Base-by-base conservation (phyloP, 345 rosid genomes). In the Lenwebbia sp. region DNA sequence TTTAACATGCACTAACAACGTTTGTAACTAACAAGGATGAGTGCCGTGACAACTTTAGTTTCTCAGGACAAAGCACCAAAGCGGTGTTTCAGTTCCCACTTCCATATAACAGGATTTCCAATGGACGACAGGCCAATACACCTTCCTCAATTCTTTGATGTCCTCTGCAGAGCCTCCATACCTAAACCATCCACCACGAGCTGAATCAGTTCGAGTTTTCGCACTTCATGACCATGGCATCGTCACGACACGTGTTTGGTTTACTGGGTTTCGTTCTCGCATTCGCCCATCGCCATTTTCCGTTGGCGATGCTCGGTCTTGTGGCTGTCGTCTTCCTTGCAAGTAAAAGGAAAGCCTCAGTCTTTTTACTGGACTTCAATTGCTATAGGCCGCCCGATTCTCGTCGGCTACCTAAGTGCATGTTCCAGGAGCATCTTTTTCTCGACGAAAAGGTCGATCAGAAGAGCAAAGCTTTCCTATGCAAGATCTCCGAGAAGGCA, bases 281-380 rank as follows among this genome's bases (percentile, higher is more conserved):
- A 13, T 40, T 76, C 57, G 30, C 65, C 86, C 84, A 87, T 74
- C 51, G 74, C 82, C 84, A 81, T 57, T 82, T 83, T 15, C 54
- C 70, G 9, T 75, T 88, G 75, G 37, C 82, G 47, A 44, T 88
- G 30, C 41, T 83, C 30, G 50, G 81, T 47, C 75, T 89, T 28
- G 78, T 85, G 25, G 47, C 78, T 11, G 19, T 33, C 8, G 30
- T 86, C 13, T 83, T 86, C 37, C 40, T 86, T 51, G 23, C 65
- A 26, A 28, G 41, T 13, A 22, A 88, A 91, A 82, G 86, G 86
- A 91, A 53, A 83, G 89, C 78, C 54, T 26, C 87, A 13, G 85
- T 92, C 41, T 92, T 90, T 86, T 90, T 94, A 10, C 93, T 94
- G 10, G 96, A 94, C 70, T 91, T 92, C 88, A 88, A 91, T 21